Evolutionary conservation across 768 basidiomycete species (phyloP).

Genomic region (Exsudoporus frostii): DNA sequence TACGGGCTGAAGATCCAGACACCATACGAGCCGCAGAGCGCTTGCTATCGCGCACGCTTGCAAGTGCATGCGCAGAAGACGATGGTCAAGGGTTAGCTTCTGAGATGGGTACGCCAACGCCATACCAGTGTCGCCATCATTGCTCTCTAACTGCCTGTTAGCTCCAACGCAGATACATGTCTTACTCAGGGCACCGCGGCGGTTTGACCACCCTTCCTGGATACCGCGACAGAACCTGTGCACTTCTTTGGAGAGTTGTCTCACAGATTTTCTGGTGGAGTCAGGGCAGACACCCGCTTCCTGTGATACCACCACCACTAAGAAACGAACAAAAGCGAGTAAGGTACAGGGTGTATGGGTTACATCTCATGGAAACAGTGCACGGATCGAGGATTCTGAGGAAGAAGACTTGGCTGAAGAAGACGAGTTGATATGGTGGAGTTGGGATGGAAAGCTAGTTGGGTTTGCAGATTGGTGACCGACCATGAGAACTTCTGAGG

Average conservation of each 20-base stretch:
- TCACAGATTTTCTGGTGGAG: constrained; percentile 35
- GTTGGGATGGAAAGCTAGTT: constrained; percentile 45
- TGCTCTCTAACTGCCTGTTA: constrained; percentile 15
- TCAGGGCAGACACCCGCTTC: constrained; percentile 9
- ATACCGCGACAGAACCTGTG: constrained; percentile 43
- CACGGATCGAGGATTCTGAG: not conserved
- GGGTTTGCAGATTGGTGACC: constrained; percentile 49
- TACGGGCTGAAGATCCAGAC: constrained; percentile 35
- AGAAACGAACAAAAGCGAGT: constrained; percentile 27
- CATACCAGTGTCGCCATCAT: not conserved
- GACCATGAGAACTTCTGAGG: not conserved
- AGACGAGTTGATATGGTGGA: constrained; percentile 53
- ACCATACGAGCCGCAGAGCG: constrained; percentile 35
- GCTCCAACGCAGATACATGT: constrained; percentile 49
- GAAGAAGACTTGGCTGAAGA: constrained; percentile 33
- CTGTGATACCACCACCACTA: constrained; percentile 23
- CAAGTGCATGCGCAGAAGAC: constrained; percentile 42
- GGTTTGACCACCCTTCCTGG: constrained; percentile 47
- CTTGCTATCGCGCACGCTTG: constrained; percentile 43
- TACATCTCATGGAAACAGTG: constrained; percentile 18
- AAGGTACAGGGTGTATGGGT: constrained; percentile 44
- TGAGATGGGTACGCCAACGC: constrained; percentile 36
- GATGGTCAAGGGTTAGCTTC: constrained; percentile 37
- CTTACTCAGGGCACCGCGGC: constrained; percentile 44
- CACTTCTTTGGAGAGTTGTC: constrained; percentile 34